These are phyloP conservation scores for Astrothelium macrocarpum DNA, from an alignment of 495 filamentous ascomycete species.

Conservation along the genomic window DNA sequence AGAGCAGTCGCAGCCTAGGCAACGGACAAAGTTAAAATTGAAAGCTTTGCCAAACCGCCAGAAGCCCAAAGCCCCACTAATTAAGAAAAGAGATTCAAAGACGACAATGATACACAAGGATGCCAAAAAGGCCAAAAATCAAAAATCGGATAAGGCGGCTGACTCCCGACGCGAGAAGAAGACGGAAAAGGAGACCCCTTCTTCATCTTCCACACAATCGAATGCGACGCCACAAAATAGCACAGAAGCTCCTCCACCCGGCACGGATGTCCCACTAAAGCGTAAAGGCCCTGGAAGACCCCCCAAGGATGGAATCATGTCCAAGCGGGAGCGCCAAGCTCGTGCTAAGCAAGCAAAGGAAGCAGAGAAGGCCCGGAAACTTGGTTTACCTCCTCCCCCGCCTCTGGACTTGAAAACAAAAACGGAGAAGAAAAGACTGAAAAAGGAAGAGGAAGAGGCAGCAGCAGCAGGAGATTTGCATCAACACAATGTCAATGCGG, in stretches of 20 bases:
- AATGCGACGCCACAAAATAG: background rate
- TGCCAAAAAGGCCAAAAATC: background rate
- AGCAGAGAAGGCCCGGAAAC: conserved; percentile 33
- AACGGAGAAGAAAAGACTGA: conserved; percentile 13
- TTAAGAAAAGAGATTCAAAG: background rate
- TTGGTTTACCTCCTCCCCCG: conserved; percentile 18
- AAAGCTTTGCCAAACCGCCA: conserved; percentile 8
- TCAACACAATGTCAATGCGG: background rate
- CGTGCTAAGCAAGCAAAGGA: conserved; percentile 51
- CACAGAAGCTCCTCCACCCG: background rate
- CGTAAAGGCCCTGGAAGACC: conserved; percentile 79
- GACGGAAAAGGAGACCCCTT: conserved; percentile 2
- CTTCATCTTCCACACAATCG: background rate
- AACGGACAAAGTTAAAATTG: conserved; percentile 1
- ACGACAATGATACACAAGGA: background rate
- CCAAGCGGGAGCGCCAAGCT: conserved; percentile 65
- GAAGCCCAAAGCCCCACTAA: conserved; percentile 15
- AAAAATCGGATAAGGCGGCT: background rate
- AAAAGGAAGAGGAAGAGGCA: conserved; percentile 17
- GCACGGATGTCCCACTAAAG: conserved; percentile 39
- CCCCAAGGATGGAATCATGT: conserved; percentile 88
- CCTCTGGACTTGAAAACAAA: conserved; percentile 8
- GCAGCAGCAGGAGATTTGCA: conserved; percentile 1
- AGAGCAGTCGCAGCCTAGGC: conserved; percentile 1
- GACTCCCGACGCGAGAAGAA: background rate